Base-by-base conservation (phyloP, 2,329 filamentous ascomycete genomes). In the Paramyrothecium roridum region DNA sequence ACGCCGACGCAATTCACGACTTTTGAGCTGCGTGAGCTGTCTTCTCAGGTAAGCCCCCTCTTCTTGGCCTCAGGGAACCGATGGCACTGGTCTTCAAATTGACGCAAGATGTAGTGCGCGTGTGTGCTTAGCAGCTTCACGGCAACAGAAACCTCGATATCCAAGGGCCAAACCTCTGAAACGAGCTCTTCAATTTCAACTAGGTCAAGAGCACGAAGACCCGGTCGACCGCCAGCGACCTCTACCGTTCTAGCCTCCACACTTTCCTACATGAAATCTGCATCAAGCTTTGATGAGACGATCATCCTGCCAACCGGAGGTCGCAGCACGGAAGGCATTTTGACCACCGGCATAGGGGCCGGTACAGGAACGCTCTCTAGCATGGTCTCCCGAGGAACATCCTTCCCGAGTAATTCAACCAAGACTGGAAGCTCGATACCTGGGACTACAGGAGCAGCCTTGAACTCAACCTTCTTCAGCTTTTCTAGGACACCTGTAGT, bases 31-130 rank as follows among this genome's bases (percentile, higher is more conserved):
- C 62, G 60, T 12, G 63, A 58, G 53, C 58, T 72, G 54, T 67
- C 68, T 22, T 68, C 66, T 13, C 67, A 68, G 34, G 70, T 72
- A 54, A 64, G 70, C 26, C 26, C 10, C n/a, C n/a, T n/a, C n/a
- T n/a, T n/a, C n/a, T n/a, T n/a, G n/a, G n/a, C n/a, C n/a, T n/a
- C n/a, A n/a, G n/a, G n/a, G n/a, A n/a, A n/a, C n/a, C n/a, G n/a
- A n/a, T n/a, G n/a, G n/a, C n/a, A n/a, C n/a, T n/a, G n/a, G n/a
- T n/a, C n/a, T n/a, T n/a, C n/a, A n/a, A n/a, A n/a, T n/a, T n/a
- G n/a, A n/a, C n/a, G n/a, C n/a, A n/a, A n/a, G n/a, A n/a, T 33
- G 3, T 20, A 70, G 68, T 70, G 68, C 52, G 57, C 58, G 17
- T 70, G 68, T 52, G 62, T 68, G 30, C 21, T 66, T 17, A 61